Percentiles rank a stretch among this genome's conserved stretches.
phyloP scores from a whole-genome alignment of 2,329 filamentous ascomycete species.

The Cladophialophora chaetospira region DNA sequence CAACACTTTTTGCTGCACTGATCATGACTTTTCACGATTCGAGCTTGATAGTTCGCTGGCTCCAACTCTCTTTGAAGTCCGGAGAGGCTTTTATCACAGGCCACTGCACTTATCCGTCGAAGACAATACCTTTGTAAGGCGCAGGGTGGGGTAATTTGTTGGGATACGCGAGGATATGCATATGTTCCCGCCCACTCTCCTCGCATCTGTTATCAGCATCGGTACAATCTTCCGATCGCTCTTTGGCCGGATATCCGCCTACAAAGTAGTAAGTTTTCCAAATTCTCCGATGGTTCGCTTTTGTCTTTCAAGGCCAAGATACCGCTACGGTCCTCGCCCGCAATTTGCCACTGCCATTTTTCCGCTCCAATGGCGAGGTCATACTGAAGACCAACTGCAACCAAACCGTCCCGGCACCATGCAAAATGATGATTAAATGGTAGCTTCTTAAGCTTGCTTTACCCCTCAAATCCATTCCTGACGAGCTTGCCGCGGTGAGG shows the following conservation, averaged over 20 bases:
- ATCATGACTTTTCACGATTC: neutral
- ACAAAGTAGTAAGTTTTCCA: too few species aligned
- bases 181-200: too few species aligned
- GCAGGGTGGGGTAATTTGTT: neutral
- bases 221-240: too few species aligned
- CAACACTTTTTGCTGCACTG: slow-evolving; percentile 3
- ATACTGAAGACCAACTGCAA: neutral
- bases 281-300: neutral
- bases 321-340: neutral
- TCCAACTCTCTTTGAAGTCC: neutral
- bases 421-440: too few species aligned
- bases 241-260: too few species aligned
- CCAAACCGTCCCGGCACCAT: too few species aligned
- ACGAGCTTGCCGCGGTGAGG: too few species aligned
- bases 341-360: neutral
- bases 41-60: neutral
- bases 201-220: too few species aligned
- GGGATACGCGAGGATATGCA: too few species aligned
- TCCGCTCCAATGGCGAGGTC: neutral
- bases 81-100: neutral
- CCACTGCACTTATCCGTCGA: neutral
- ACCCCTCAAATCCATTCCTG: too few species aligned
- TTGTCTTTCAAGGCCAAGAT: neutral
- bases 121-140: neutral
- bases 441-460: too few species aligned